Evolutionary conservation across 164 flowering plant species (phyloP).

Genomic region (Kalanchoe fedtschenkoi): DNA sequence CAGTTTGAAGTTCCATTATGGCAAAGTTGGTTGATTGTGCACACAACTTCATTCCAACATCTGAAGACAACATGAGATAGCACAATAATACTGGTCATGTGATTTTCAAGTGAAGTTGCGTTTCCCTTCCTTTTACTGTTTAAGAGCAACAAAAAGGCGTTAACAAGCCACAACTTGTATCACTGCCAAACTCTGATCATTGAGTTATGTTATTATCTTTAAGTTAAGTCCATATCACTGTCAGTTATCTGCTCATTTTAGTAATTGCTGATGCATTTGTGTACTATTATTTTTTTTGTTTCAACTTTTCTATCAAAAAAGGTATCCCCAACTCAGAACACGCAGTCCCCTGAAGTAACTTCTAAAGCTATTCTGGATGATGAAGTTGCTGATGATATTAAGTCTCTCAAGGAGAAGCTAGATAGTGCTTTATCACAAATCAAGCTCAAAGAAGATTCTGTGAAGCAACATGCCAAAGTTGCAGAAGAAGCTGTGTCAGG

Average conservation of each 20-base stretch:
- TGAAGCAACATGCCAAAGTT: conserved; percentile 30
- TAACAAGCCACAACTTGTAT: not conserved
- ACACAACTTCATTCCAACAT: too few relatives aligned
- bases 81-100: not conserved
- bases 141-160: not conserved
- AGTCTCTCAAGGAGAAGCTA: conserved; percentile 44
- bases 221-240: too few relatives aligned
- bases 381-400: conserved; percentile 36
- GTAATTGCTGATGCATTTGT: not conserved
- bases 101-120: not conserved
- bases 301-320: conserved; percentile 8
- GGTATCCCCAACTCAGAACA: conserved; percentile 35
- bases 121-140: not conserved
- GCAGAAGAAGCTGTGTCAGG: conserved; percentile 34
- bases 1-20: too few relatives aligned
- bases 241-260: too few relatives aligned
- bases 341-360: conserved; percentile 77
- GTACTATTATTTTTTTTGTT: too few relatives aligned
- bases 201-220: too few relatives aligned
- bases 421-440: conserved; percentile 60
- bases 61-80: too few relatives aligned
- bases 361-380: conserved; percentile 31
- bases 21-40: too few relatives aligned
- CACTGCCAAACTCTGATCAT: too few relatives aligned
- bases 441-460: conserved; percentile 35